phyloP scores from a whole-genome alignment of 1,139 yeast species.

The Kluyveromyces sp. region DNA sequence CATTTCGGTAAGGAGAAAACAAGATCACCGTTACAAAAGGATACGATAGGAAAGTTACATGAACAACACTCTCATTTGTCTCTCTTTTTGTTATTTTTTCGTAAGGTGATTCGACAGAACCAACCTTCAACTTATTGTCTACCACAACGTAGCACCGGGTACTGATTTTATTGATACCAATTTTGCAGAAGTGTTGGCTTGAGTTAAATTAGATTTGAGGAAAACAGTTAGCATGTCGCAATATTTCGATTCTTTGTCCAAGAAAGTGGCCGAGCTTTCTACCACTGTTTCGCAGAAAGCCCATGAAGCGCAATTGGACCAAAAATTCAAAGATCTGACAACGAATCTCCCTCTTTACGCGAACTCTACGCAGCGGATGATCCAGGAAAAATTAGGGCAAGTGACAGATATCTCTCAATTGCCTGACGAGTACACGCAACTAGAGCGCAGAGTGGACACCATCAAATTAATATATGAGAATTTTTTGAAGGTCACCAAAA shows the following conservation, averaged over 20 bases:
- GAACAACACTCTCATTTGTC: not conserved
- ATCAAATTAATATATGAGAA: constrained; percentile 67
- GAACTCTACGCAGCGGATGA: constrained; percentile 70
- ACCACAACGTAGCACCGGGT: too few species aligned
- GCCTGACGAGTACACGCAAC: constrained; percentile 73
- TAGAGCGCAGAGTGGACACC: constrained; percentile 70
- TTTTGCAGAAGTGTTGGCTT: too few species aligned
- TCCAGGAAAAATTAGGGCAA: constrained; percentile 75
- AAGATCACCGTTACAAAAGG: not conserved
- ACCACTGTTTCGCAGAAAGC: constrained; percentile 15
- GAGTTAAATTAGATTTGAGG: too few species aligned
- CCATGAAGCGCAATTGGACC: constrained; percentile 20
- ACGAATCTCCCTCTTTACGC: constrained; percentile 53
- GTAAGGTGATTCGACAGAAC: too few species aligned
- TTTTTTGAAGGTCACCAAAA: constrained; percentile 61
- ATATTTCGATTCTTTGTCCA: constrained; percentile 13
- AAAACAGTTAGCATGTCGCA: constrained; percentile 2
- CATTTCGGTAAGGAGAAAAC: not conserved
- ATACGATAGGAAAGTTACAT: not conserved
- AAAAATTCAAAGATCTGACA: constrained; percentile 29
- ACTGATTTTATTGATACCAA: too few species aligned
- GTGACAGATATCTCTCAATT: constrained; percentile 74
- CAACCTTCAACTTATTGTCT: too few species aligned
- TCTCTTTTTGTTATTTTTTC: too few species aligned
- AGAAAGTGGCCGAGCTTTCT: constrained; percentile 15